phyloP scores from a whole-genome alignment of 805 yeast genomes.

The Tetrapisispora fleetii region DNA sequence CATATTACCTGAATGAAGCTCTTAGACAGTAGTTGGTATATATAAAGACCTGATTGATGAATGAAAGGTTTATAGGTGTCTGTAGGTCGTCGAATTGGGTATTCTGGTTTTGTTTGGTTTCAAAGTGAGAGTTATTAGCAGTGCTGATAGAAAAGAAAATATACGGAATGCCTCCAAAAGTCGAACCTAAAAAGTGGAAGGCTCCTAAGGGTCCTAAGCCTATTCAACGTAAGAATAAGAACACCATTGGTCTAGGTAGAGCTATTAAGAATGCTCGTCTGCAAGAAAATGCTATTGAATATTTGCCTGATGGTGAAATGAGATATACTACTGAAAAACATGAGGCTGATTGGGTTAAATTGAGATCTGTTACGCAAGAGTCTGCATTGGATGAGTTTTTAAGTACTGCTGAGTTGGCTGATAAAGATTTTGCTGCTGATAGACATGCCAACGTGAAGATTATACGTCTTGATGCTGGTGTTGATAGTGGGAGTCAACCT shows the following conservation, averaged over 20 bases:
- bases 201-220: constrained; percentile 92
- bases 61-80: too few species aligned
- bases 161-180: constrained; percentile 32
- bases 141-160: too few species aligned
- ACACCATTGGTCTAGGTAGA: constrained; percentile 77
- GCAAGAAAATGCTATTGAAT: constrained; percentile 58
- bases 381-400: constrained; percentile 88
- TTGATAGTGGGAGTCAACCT: constrained; percentile 40
- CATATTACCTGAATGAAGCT: too few species aligned
- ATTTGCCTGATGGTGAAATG: constrained; percentile 77
- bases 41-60: too few species aligned
- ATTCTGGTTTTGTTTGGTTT: too few species aligned
- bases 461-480: constrained; percentile 51
- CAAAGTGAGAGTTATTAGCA: too few species aligned
- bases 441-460: constrained; percentile 73
- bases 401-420: constrained; percentile 91
- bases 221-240: constrained; percentile 71
- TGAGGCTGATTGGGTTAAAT: constrained; percentile 81
- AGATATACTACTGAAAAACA: constrained; percentile 77
- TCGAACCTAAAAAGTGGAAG: constrained; percentile 64
- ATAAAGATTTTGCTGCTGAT: constrained; percentile 92
- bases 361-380: constrained; percentile 92
- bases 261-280: constrained; percentile 66
- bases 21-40: too few species aligned
- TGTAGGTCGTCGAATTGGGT: too few species aligned